Conservation (phyloP, 1,284 basidiomycete genomes). For the Leccinum variabile region DNA sequence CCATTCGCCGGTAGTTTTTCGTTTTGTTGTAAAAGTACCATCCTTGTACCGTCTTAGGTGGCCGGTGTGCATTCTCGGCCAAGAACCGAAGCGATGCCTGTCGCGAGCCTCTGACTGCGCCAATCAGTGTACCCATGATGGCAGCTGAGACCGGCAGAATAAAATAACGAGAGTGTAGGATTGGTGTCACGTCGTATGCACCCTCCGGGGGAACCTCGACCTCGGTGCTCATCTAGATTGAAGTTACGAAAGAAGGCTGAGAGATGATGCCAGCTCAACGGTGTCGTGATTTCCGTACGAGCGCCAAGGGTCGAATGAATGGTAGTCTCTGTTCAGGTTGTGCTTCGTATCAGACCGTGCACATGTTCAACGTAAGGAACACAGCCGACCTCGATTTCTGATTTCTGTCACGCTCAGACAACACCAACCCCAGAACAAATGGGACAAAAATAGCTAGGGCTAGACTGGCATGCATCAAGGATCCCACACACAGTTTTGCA, state of each 20-base stretch:
- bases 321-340: not conserved
- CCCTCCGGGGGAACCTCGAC: conserved; percentile 8
- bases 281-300: not conserved
- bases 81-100: conserved; percentile 54
- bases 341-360: not conserved
- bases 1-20: conserved; percentile 82
- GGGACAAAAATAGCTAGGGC: no score
- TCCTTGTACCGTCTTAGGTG: conserved; percentile 77
- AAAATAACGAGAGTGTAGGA: conserved; percentile 35
- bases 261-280: not conserved
- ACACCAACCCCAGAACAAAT: not conserved
- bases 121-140: conserved; percentile 62
- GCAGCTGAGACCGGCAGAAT: conserved; percentile 57
- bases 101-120: conserved; percentile 70
- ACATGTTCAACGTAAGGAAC: not conserved
- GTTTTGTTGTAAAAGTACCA: conserved; percentile 95
- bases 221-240: conserved; percentile 17
- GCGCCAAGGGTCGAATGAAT: not conserved
- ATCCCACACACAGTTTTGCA: not conserved
- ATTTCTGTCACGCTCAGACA: not conserved
- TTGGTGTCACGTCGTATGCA: conserved; percentile 34
- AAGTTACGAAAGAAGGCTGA: not conserved
- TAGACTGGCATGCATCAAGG: no score
- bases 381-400: not conserved
- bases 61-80: conserved; percentile 70